A percentile compares a stretch with the other conserved stretches of the same genome.
These are phyloP conservation scores for Ceraceosorus guamensis DNA, from an alignment of 1,284 basidiomycete species.

Conservation along the genomic window DNA sequence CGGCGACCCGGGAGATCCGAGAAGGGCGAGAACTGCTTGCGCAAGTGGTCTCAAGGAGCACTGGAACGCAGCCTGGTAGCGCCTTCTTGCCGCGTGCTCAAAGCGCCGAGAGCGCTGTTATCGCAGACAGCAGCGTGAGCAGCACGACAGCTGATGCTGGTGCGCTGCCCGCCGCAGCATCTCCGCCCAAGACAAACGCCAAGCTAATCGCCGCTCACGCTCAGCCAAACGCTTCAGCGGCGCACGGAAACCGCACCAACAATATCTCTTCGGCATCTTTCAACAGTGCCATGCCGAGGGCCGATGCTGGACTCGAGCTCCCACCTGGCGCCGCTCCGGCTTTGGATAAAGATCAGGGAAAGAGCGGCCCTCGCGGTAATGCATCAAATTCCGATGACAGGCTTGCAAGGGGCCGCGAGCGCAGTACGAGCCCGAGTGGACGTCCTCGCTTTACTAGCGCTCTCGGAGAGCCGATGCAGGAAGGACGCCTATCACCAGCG, in stretches of 20 bases:
- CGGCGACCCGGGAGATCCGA: slow-evolving; percentile 30
- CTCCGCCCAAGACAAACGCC: not conserved
- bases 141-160: slow-evolving; percentile 5
- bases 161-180: too few species aligned
- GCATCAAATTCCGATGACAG: slow-evolving; percentile 12
- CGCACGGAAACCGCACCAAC: slow-evolving; percentile 5
- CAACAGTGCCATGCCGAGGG: slow-evolving; percentile 17
- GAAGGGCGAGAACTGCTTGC: slow-evolving; percentile 30
- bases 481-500: slow-evolving; percentile 18
- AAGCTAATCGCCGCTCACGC: not conserved
- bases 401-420: not conserved
- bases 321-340: slow-evolving; percentile 14
- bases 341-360: slow-evolving; percentile 18
- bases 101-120: too few species aligned
- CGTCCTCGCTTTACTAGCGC: slow-evolving; percentile 28
- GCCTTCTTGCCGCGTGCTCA: not conserved
- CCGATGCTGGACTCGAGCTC: slow-evolving; percentile 2
- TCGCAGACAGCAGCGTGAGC: slow-evolving; percentile 1
- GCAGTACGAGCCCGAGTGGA: slow-evolving; percentile 24
- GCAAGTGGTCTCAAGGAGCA: slow-evolving; percentile 7
- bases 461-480: slow-evolving; percentile 27
- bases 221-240: not conserved
- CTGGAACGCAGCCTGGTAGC: not conserved
- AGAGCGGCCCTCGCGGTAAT: slow-evolving; percentile 15
- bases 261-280: slow-evolving; percentile 20